Conservation (phyloP, 345 rosid species). For the Citrus maxima region DNA sequence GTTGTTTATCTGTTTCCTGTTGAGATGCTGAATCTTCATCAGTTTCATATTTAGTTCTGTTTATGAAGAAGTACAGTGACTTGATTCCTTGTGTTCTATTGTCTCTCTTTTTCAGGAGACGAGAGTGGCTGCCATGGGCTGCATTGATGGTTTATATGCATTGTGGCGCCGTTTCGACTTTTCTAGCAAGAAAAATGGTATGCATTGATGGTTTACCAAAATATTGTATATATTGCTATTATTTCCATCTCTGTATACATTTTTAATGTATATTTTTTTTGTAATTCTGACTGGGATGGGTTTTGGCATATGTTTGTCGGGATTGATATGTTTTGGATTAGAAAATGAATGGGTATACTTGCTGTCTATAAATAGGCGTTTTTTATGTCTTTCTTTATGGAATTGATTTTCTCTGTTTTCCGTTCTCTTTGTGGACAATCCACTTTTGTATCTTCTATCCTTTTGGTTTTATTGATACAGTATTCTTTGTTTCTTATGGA, state of each 20-base stretch:
- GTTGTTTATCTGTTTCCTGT: not conserved
- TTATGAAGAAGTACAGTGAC: not conserved
- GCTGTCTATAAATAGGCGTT: not conserved
- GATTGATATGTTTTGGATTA: not conserved
- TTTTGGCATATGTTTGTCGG: not conserved
- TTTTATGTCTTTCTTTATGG: not conserved
- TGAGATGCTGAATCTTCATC: not conserved
- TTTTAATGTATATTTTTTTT: not conserved
- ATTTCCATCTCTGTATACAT: not conserved
- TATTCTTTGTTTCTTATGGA: not conserved
- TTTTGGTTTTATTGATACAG: not conserved
- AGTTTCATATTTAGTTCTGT: not conserved
- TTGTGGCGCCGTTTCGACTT: constrained; percentile 52
- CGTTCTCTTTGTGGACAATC: not conserved
- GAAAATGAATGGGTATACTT: not conserved
- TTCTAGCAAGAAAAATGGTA: constrained; percentile 93
- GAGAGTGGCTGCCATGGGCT: constrained; percentile 70
- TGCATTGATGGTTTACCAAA: not conserved
- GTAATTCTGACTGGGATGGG: not conserved
- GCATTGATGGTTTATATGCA: constrained; percentile 59
- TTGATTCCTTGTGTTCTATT: not conserved
- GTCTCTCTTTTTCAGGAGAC: constrained; percentile 50
- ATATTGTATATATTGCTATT: not conserved
- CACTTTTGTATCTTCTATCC: not conserved
- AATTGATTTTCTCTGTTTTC: not conserved